These are phyloP conservation scores for Cadophora sp. DNA, from an alignment of 2,329 filamentous ascomycete species.

Conservation along the genomic window DNA sequence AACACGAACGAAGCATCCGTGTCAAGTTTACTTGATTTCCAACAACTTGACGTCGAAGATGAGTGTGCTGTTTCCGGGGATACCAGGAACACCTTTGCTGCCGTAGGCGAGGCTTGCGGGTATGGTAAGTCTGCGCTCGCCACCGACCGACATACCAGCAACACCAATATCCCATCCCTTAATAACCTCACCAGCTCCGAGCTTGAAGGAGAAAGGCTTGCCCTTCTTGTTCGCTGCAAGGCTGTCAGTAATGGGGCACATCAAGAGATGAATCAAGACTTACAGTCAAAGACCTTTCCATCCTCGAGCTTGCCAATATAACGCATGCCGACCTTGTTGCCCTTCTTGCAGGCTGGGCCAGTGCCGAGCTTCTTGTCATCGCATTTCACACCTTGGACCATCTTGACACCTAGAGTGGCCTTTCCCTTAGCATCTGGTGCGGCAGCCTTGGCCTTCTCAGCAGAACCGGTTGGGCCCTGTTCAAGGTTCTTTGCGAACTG, in stretches of 20 bases:
- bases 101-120: constrained; percentile 90
- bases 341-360: constrained; percentile 86
- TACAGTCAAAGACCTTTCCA: constrained; percentile 94
- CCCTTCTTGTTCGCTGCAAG: constrained; percentile 93
- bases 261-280: constrained; percentile 50
- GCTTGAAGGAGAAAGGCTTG: constrained; percentile 95
- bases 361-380: constrained; percentile 94
- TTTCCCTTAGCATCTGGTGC: constrained; percentile 57
- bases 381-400: constrained; percentile 86
- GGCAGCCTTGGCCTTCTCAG: constrained; percentile 53
- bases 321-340: constrained; percentile 89
- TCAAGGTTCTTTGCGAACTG: constrained; percentile 99
- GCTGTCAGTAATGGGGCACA: constrained; percentile 1
- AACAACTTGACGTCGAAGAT: constrained; percentile 91
- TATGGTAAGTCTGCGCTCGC: constrained; percentile 91
- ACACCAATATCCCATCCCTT: constrained; percentile 98
- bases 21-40: constrained; percentile 74
- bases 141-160: constrained; percentile 88
- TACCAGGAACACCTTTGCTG: constrained; percentile 80
- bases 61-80: constrained; percentile 89
- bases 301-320: constrained; percentile 98
- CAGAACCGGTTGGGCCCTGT: constrained; percentile 86
- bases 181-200: constrained; percentile 94
- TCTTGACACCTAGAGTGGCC: constrained; percentile 72
- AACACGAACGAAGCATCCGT: constrained; percentile 5